Percentiles rank a stretch among this genome's conserved stretches.
Evolutionary conservation across 2,329 filamentous ascomycete genomes (phyloP).

Genomic region (Epichloe elymi): DNA sequence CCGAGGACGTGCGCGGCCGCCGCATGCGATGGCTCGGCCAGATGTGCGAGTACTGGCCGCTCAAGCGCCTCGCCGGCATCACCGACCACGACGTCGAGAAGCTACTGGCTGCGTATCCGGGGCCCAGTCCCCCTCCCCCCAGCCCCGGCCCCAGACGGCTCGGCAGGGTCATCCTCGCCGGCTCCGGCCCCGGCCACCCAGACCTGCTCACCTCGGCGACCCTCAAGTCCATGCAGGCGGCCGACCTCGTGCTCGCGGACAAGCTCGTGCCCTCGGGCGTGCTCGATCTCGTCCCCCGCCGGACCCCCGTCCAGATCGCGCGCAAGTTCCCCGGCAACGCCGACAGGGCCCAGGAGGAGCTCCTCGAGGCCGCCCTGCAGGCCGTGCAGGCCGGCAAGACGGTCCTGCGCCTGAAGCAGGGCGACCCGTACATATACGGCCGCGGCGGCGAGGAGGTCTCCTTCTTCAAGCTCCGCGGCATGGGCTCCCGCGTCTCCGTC

Average conservation of each 20-base stretch:
- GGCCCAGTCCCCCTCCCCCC: constrained; percentile 18
- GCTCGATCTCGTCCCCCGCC: constrained; percentile 76
- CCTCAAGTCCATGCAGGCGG: constrained; percentile 58
- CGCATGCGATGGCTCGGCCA: constrained; percentile 89
- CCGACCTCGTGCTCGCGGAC: constrained; percentile 72
- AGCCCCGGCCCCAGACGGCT: constrained; percentile 14
- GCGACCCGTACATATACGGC: constrained; percentile 92
- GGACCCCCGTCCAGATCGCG: constrained; percentile 81
- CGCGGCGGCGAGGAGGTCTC: constrained; percentile 85
- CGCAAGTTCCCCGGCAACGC: constrained; percentile 97
- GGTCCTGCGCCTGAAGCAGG: constrained; percentile 86
- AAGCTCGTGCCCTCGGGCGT: constrained; percentile 78
- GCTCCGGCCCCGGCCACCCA: constrained; percentile 84
- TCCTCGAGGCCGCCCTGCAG: constrained; percentile 63
- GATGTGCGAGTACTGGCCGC: constrained; percentile 97
- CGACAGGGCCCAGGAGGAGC: constrained; percentile 81
- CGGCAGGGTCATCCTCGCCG: constrained; percentile 75
- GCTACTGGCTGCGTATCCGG: constrained; percentile 61
- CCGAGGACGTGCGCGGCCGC: constrained; percentile 47
- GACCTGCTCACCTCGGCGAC: constrained; percentile 79
- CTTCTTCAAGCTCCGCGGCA: constrained; percentile 65
- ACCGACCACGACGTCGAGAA: constrained; percentile 65
- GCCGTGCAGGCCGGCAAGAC: constrained; percentile 54
- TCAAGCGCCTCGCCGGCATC: constrained; percentile 67
- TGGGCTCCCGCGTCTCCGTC: constrained; percentile 50